These are phyloP conservation scores for Drechslerella stenobrocha DNA, from an alignment of 2,329 filamentous ascomycete species.

Conservation along the genomic window DNA sequence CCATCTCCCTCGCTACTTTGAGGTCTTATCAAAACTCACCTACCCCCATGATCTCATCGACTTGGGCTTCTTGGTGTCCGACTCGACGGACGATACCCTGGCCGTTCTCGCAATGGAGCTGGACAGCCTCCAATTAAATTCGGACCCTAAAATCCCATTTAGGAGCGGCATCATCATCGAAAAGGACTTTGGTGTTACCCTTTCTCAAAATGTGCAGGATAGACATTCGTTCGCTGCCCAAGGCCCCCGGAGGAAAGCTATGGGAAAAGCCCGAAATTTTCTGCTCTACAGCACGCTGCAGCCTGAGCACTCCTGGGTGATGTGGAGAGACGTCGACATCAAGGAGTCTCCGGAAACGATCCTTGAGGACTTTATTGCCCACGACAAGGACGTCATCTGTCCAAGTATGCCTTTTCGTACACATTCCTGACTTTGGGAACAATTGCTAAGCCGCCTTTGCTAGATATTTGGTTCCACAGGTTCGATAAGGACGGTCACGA, in stretches of 20 bases:
- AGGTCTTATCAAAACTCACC: constrained; percentile 82
- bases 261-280: constrained; percentile 91
- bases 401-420: constrained; percentile 71
- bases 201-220: constrained; percentile 78
- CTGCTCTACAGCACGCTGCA: constrained; percentile 81
- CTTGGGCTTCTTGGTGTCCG: constrained; percentile 88
- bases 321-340: constrained; percentile 98
- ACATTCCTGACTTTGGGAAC: not conserved
- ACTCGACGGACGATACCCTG: constrained; percentile 87
- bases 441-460: constrained; percentile 1
- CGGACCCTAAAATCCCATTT: constrained; percentile 75
- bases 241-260: constrained; percentile 82
- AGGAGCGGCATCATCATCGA: constrained; percentile 80
- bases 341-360: constrained; percentile 84
- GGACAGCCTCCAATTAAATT: constrained; percentile 79
- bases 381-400: constrained; percentile 89
- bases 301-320: constrained; percentile 96
- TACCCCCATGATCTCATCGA: constrained; percentile 97
- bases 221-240: constrained; percentile 86
- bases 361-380: constrained; percentile 90
- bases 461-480: constrained; percentile 96
- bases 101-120: constrained; percentile 83
- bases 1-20: constrained; percentile 86
- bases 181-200: constrained; percentile 80
- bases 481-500: constrained; percentile 75